phyloP scores from a whole-genome alignment of 192 early-diverging fungal species.

The Gaertneriomyces sp. region DNA sequence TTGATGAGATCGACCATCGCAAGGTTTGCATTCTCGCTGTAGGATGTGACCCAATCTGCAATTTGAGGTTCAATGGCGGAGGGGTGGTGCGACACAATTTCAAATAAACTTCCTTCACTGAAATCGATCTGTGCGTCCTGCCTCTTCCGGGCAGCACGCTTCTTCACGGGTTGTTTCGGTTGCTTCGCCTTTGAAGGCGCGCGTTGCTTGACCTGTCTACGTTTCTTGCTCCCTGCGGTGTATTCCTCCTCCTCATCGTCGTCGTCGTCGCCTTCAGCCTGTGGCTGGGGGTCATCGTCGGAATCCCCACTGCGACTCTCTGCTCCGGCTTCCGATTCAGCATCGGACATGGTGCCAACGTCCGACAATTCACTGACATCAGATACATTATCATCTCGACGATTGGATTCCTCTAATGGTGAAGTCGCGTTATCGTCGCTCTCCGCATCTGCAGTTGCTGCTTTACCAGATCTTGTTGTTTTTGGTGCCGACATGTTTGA shows the following conservation, averaged over 20 bases:
- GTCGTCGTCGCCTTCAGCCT: constrained; percentile 3
- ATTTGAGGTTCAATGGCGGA: constrained; percentile 58
- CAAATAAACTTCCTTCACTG: constrained; percentile 5
- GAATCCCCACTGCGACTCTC: too few species aligned
- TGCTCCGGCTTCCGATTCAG: too few species aligned
- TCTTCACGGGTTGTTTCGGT: neutral
- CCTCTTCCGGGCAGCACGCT: neutral
- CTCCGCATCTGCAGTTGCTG: too few species aligned
- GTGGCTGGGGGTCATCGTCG: too few species aligned
- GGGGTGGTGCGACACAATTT: constrained; percentile 25
- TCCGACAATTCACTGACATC: too few species aligned
- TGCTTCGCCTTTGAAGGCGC: neutral
- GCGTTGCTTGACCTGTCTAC: neutral
- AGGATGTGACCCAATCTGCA: constrained; percentile 69
- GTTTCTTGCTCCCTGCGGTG: neutral
- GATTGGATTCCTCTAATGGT: too few species aligned
- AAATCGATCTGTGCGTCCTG: neutral
- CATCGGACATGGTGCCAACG: too few species aligned
- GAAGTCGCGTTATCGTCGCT: too few species aligned
- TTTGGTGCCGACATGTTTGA: too few species aligned
- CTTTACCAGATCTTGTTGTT: too few species aligned
- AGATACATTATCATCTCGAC: too few species aligned
- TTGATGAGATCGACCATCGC: constrained; percentile 72
- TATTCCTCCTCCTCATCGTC: constrained; percentile 1
- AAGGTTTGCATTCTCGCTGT: constrained; percentile 44